Evolutionary conservation across 306 rosid genomes (phyloP), one percentile per base, ranked within the genome.

Genomic region (Lablab purpureus): DNA sequence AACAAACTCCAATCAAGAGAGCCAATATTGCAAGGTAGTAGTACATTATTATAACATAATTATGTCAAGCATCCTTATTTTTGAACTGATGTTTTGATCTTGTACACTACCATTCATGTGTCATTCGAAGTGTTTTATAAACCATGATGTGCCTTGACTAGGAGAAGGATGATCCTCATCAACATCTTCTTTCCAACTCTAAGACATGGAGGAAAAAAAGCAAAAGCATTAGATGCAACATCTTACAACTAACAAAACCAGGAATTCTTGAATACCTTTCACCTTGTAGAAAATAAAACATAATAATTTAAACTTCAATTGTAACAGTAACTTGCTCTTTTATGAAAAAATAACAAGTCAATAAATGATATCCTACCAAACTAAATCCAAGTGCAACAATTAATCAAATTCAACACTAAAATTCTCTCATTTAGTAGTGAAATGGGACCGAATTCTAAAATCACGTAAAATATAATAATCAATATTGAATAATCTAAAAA

Each of bases 91-190:
- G 67, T 28, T 13, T 73, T 25, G 84, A 36, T 65, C 76, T 65
- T 73, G 76, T n/a, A n/a, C n/a, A 34, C 56, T 83, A 28, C 59
- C 80, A 72, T 72, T 73, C 50, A 63, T 34, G 28, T 65, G 5
- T 72, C 40, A 55, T 65, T 59, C 45, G 34, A 49, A 34, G 50
- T 77, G 82, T 66, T 77, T 72, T 43, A 37, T 77, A 25, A 30
- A 82, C 82, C 79, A 54, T 7, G 79, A 65, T 54, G 70, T 1
- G 66, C 51, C 83, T 55, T 54, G 76, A 74, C 71, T 73, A 19
- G 86, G 68, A 66, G 80, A 83, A 45, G 83, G 76, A 66, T 23
- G 76, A 46, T 83, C 76, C 30, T 72, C 76, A n/a, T 37, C 72
- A 72, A 18, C 7, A 32, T 22, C 80, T 54, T 54, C 72, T 67